Conservation (phyloP, 23 red algal genomes). For the Chondrus crispus region DNA sequence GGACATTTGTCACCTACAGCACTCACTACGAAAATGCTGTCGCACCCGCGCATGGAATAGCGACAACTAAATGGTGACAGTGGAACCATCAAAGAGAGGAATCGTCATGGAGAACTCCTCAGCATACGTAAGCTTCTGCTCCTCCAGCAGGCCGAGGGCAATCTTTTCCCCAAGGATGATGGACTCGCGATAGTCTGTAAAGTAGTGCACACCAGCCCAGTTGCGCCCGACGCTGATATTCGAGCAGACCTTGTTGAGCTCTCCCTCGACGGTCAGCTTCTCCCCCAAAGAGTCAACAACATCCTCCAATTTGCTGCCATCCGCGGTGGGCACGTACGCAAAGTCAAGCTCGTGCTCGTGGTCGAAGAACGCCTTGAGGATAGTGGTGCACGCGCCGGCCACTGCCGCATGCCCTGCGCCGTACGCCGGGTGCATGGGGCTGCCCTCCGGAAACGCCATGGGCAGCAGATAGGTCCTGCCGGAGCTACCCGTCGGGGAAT, state of each 20-base stretch:
- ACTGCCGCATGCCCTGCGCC: slow-evolving; percentile 70
- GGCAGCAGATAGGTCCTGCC: slow-evolving; percentile 4
- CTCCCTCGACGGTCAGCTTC: slow-evolving; percentile 57
- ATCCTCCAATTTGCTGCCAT: not conserved
- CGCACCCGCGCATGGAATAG: too few relatives aligned
- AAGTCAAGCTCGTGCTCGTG: slow-evolving; percentile 26
- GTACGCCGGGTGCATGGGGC: slow-evolving; percentile 67
- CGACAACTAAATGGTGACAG: too few relatives aligned
- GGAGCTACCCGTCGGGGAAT: not conserved
- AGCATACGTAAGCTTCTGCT: slow-evolving; percentile 64
- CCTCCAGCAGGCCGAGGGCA: slow-evolving; percentile 58
- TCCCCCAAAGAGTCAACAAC: not conserved
- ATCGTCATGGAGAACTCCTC: slow-evolving; percentile 62
- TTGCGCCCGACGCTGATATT: slow-evolving; percentile 61
- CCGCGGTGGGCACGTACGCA: slow-evolving; percentile 19
- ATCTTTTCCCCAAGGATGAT: slow-evolving; percentile 43
- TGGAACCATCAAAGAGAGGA: slow-evolving; percentile 50
- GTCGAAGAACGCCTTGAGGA: slow-evolving; percentile 70
- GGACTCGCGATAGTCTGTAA: slow-evolving; percentile 49
- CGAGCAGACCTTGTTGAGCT: slow-evolving; percentile 62
- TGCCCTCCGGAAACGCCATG: slow-evolving; percentile 70
- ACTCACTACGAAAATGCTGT: too few relatives aligned
- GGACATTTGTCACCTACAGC: too few relatives aligned
- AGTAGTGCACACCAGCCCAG: slow-evolving; percentile 76
- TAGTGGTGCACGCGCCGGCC: slow-evolving; percentile 62